Evolutionary conservation across 2,329 filamentous ascomycete genomes (phyloP), one percentile per base, ranked within the genome.

Genomic region (Immersiporthe knoxdaviesiana): DNA sequence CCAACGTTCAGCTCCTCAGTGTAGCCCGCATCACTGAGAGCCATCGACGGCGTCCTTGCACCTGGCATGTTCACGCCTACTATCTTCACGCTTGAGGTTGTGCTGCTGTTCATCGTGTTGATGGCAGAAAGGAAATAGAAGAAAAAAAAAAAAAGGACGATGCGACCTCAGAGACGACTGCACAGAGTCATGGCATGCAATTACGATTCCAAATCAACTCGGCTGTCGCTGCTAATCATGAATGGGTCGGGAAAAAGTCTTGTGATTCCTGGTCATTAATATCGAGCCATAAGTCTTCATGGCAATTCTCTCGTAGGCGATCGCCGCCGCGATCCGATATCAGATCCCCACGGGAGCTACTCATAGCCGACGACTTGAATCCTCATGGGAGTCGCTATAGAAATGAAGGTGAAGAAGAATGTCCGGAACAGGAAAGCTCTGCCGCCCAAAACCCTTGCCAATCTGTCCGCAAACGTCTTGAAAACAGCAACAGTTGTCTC

Each of bases 1-100:
- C 62, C 41, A 10, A 63, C 35, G n/a, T 63, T 67, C 30, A 67
- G 14, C 27, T 67, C 58, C 32, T 54, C 50, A 4, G 24, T 24
- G 50, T 54, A 27, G 50, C 50, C n/a, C 11, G 21, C 24, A 14
- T 24, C 12, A 21, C 50, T 54, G 50, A 54, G 1, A 11, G 50
- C 50, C 50, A 54, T 54, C n/a, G 12, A 14, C 2, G 24, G 24
- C 50, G 50, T 54, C 50, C 50, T 54, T 54, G 24, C 2, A 54
- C 50, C 24, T 2, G 50, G n/a, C 50, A 27, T 54, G 24, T n/a
- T 47, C 8, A 11, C 18, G 44, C 44, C 21, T n/a, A 27, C 21
- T 0, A 2, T 54, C n/a, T 54, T 54, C 50, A 27, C 5, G n/a
- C 24, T 27, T n/a, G n/a, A n/a, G 24, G 50, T 2, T 14, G n/a